phyloP scores from a whole-genome alignment of 169 alveolate species.

The Plasmodium malariae region DNA sequence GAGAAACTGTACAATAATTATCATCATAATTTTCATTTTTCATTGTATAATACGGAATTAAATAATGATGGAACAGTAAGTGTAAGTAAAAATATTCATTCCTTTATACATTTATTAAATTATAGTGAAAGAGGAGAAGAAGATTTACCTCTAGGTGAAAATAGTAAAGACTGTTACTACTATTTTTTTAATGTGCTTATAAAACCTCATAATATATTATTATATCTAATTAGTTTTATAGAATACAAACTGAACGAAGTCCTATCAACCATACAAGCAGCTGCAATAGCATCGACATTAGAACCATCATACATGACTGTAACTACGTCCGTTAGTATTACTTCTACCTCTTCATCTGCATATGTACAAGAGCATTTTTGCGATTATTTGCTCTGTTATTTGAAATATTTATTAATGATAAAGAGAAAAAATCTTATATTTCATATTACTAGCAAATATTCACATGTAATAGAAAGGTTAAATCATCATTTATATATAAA shows the following conservation, averaged over 20 bases:
- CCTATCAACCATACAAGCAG: not conserved
- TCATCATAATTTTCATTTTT: not conserved
- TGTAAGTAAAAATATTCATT: constrained; percentile 4
- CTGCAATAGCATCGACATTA: not conserved
- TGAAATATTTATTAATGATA: constrained; percentile 44
- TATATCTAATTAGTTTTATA: constrained; percentile 25
- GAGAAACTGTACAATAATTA: constrained; percentile 18
- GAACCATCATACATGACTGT: not conserved
- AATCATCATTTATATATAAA: constrained; percentile 12
- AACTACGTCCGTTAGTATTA: not conserved
- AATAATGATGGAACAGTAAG: not conserved
- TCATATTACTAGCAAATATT: constrained; percentile 25
- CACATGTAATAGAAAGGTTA: constrained; percentile 17
- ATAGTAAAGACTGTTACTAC: not conserved
- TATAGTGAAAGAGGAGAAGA: not conserved
- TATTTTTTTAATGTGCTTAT: constrained; percentile 23
- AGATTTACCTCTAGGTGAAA: not conserved
- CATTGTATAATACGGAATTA: constrained; percentile 11
- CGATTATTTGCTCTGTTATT: constrained; percentile 46
- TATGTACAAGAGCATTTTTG: constrained; percentile 36
- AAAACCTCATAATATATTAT: constrained; percentile 55
- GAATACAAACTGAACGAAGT: constrained; percentile 42
- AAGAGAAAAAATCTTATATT: constrained; percentile 17
- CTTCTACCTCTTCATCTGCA: not conserved
- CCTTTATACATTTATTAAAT: constrained; percentile 28